phyloP scores from a whole-genome alignment of 2,329 filamentous ascomycete species.

The Macroventuria anomochaeta region DNA sequence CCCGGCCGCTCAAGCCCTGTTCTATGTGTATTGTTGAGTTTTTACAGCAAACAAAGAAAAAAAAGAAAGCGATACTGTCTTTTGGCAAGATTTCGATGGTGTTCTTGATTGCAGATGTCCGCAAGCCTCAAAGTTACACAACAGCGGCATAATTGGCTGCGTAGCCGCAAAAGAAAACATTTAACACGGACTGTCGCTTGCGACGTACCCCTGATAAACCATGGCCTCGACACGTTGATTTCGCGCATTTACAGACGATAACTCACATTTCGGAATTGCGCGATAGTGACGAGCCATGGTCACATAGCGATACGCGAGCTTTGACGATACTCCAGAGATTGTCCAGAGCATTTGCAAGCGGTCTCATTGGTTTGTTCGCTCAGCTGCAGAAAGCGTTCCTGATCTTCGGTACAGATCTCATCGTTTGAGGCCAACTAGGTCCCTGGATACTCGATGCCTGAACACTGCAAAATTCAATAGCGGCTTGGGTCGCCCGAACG shows the following conservation, averaged over 20 bases:
- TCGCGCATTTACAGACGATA: constrained; percentile 5
- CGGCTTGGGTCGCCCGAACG: not conserved
- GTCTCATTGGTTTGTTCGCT: not conserved
- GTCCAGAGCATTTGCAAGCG: not conserved
- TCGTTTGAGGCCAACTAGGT: not conserved
- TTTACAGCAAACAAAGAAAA: too few relatives aligned
- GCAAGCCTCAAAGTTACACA: constrained; percentile 1
- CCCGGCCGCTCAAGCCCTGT: too few relatives aligned
- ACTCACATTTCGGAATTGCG: constrained; percentile 12
- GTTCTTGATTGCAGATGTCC: too few relatives aligned
- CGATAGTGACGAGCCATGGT: constrained; percentile 5
- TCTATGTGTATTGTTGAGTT: too few relatives aligned
- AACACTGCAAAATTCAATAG: not conserved
- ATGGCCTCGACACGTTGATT: not conserved
- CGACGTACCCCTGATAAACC: not conserved
- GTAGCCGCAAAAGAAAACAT: constrained; percentile 9
- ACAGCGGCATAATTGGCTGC: constrained; percentile 1
- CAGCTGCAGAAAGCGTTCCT: not conserved
- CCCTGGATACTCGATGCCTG: not conserved
- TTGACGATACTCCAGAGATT: not conserved
- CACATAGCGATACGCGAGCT: constrained; percentile 5
- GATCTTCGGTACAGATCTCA: not conserved
- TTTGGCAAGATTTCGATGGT: too few relatives aligned
- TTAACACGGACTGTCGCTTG: constrained; percentile 5
- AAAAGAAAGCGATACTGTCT: too few relatives aligned